Percentiles rank a stretch among this genome's conserved stretches.
Evolutionary conservation across 169 alveolate genomes (phyloP).

Genomic region (Eimeria acervulina): DNA sequence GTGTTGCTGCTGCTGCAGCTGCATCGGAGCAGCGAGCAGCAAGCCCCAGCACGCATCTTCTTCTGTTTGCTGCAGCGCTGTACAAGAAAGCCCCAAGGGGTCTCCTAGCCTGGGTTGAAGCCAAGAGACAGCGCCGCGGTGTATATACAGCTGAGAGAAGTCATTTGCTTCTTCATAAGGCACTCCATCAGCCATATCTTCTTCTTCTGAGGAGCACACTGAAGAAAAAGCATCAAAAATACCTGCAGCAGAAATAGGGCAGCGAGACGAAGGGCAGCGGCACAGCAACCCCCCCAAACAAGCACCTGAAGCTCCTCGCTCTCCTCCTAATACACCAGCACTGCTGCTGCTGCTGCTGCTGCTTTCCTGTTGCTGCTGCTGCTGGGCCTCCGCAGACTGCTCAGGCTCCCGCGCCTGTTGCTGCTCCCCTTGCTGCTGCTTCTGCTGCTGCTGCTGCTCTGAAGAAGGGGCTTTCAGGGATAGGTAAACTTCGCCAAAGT

Average conservation of each 20-base stretch:
- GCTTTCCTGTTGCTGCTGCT: constrained; percentile 21
- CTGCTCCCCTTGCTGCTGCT: constrained; percentile 16
- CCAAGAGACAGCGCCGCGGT: not conserved
- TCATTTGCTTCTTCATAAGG: constrained; percentile 7
- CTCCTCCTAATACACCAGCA: not conserved
- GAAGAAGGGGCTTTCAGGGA: not conserved
- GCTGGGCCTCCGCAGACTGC: not conserved
- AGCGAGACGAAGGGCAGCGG: no score
- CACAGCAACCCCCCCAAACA: no score
- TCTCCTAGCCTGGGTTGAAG: not conserved
- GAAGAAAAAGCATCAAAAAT: not conserved
- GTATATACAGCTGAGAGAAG: not conserved
- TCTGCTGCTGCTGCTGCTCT: constrained; percentile 8
- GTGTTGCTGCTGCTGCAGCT: no score
- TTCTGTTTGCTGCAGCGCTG: no score
- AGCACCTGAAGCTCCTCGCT: no score
- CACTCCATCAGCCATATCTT: constrained; percentile 4
- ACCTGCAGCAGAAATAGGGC: no score
- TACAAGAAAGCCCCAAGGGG: not conserved
- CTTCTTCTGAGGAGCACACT: not conserved
- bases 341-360: not conserved
- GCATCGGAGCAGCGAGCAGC: not conserved
- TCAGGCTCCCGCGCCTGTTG: not conserved
- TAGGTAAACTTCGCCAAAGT: no score
- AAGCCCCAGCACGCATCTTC: not conserved